Conservation (phyloP, 257 asterid genomes). For the Paulownia fortunei region DNA sequence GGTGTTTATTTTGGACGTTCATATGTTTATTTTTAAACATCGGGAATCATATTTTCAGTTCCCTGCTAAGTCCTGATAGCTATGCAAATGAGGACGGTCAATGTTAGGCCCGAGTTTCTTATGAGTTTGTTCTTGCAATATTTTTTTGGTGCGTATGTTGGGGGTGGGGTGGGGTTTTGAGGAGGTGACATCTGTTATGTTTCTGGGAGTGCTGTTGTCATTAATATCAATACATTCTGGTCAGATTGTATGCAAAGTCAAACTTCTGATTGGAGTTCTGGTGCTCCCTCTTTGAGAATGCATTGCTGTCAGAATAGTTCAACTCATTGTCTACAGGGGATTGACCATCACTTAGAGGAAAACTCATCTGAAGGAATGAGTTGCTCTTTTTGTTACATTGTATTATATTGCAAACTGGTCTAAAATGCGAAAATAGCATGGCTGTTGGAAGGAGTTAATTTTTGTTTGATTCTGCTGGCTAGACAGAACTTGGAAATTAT, state of each 20-base stretch:
- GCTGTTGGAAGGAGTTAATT: no score
- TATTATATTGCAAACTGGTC: no score
- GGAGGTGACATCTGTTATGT: not conserved
- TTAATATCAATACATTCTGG: not conserved
- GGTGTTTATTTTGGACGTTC: not conserved
- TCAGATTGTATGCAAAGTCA: not conserved
- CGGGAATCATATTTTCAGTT: not conserved
- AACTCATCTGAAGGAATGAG: no score
- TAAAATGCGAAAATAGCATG: no score
- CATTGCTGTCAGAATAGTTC: no score
- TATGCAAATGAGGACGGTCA: not conserved
- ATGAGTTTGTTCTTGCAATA: no score
- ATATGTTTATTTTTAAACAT: not conserved
- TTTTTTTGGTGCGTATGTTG: not conserved
- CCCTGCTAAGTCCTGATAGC: conserved; percentile 15
- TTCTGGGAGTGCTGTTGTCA: not conserved
- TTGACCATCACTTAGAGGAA: no score
- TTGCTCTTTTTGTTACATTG: no score
- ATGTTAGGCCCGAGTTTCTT: no score
- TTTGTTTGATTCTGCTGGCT: no score
- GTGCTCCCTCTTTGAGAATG: conserved; percentile 21
- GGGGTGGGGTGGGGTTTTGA: not conserved
- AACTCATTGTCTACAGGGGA: no score
- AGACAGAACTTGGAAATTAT: no score
- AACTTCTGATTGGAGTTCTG: conserved; percentile 3